Evolutionary conservation across 345 rosid genomes (phyloP).

Genomic region (Angophora floribunda): DNA sequence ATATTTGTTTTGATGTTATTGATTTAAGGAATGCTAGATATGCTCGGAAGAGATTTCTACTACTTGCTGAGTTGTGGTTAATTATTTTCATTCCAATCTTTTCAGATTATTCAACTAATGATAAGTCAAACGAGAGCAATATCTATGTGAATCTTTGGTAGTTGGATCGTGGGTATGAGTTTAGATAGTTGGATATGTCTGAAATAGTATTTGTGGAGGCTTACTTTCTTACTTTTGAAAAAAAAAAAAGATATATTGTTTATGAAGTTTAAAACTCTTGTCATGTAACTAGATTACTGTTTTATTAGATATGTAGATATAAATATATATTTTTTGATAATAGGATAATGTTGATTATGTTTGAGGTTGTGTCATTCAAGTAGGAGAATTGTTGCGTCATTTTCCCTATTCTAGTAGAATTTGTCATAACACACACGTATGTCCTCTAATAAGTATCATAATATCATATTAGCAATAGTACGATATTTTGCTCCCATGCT

Average conservation of each 20-base stretch:
- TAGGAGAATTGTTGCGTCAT: not conserved
- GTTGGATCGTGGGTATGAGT: not conserved
- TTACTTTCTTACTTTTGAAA: not conserved
- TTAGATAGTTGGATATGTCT: not conserved
- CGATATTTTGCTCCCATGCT: no score
- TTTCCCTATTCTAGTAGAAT: not conserved
- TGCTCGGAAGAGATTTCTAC: not conserved
- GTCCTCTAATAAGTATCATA: not conserved
- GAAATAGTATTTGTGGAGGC: not conserved
- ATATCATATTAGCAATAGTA: not conserved
- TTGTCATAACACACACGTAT: not conserved
- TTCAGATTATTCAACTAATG: rapidly evolving
- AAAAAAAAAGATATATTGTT: not conserved
- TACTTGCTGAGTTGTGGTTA: no score
- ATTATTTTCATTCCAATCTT: no score
- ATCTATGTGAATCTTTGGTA: not conserved
- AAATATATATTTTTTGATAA: no score
- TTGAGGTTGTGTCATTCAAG: not conserved
- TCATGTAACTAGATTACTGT: not conserved
- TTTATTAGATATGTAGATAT: no score
- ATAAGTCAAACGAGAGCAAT: not conserved
- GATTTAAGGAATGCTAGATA: not conserved
- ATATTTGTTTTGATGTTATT: not conserved
- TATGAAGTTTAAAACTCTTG: not conserved
- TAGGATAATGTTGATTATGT: not conserved